These are phyloP conservation scores for Ganoderma boninense DNA, from an alignment of 1,284 basidiomycete species.

Conservation along the genomic window DNA sequence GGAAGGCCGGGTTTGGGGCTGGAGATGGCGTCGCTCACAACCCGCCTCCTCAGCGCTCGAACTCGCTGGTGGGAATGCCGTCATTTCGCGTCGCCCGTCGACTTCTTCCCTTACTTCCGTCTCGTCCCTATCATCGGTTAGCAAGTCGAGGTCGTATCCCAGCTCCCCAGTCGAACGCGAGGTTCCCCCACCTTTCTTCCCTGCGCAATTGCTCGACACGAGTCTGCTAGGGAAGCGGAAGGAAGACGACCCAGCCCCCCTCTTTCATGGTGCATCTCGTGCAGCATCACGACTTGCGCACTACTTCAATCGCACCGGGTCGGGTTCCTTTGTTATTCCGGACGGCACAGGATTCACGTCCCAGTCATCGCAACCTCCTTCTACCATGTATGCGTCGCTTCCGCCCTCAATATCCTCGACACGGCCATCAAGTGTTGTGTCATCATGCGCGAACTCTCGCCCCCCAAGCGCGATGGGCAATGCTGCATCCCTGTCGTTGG, in stretches of 20 bases:
- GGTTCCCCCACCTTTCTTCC: constrained; percentile 33
- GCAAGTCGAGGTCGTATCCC: constrained; percentile 39
- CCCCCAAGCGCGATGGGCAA: constrained; percentile 39
- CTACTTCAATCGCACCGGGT: constrained; percentile 29
- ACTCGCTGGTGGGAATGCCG: constrained; percentile 33
- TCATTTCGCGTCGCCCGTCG: constrained; percentile 42
- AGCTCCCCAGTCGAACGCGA: constrained; percentile 42
- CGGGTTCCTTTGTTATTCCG: constrained; percentile 28
- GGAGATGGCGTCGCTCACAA: constrained; percentile 38
- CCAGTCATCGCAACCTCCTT: constrained; percentile 22
- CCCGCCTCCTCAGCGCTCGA: constrained; percentile 39
- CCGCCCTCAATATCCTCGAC: constrained; percentile 34
- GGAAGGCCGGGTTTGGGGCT: constrained; percentile 38
- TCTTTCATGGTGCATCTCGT: constrained; percentile 34
- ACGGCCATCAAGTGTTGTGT: constrained; percentile 38
- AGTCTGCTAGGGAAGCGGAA: constrained; percentile 36
- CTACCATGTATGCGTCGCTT: constrained; percentile 25
- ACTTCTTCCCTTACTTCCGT: constrained; percentile 42
- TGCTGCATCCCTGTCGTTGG: constrained; percentile 22
- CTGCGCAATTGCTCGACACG: constrained; percentile 38
- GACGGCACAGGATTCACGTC: constrained; percentile 21
- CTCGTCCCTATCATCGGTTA: constrained; percentile 28
- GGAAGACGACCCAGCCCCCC: constrained; percentile 34
- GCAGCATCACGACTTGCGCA: constrained; percentile 31
- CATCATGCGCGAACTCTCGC: constrained; percentile 32